A percentile compares a stretch with the other conserved stretches of the same genome.
Evolutionary conservation across 2,329 filamentous ascomycete genomes (phyloP).

Genomic region (Xylariaceae sp.): DNA sequence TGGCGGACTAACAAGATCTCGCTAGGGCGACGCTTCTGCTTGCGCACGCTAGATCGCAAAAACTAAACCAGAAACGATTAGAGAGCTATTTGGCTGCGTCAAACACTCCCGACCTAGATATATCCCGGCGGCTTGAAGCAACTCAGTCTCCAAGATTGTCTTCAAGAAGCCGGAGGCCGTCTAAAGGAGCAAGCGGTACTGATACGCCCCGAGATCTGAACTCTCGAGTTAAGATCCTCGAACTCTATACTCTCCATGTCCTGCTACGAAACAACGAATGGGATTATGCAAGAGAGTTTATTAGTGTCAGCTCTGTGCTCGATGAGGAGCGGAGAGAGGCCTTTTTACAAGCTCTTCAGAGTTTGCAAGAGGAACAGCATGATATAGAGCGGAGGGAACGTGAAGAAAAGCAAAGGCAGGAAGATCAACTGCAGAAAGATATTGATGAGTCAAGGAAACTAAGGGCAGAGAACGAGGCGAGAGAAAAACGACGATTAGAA

Average conservation of each 20-base stretch:
- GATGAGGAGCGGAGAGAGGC: constrained; percentile 91
- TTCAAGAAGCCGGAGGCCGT: constrained; percentile 38
- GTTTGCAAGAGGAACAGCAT: constrained; percentile 80
- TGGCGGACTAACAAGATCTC: constrained; percentile 5
- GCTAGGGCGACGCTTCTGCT: constrained; percentile 82
- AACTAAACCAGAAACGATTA: constrained; percentile 80
- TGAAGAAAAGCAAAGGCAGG: constrained; percentile 59
- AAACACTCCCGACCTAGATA: constrained; percentile 71
- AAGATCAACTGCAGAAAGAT: constrained; percentile 59
- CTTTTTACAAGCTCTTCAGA: constrained; percentile 83
- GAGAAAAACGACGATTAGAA: constrained; percentile 54
- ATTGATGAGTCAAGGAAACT: constrained; percentile 60
- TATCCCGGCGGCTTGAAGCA: constrained; percentile 64
- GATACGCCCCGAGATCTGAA: constrained; percentile 84
- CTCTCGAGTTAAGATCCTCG: constrained; percentile 85
- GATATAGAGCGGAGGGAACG: constrained; percentile 68
- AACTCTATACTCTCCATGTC: constrained; percentile 93
- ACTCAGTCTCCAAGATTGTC: constrained; percentile 38
- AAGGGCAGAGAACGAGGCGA: constrained; percentile 62
- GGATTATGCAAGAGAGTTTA: constrained; percentile 93
- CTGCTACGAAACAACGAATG: constrained; percentile 93
- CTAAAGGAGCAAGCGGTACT: constrained; percentile 62
- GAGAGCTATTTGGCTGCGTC: constrained; percentile 86
- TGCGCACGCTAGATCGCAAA: constrained; percentile 84
- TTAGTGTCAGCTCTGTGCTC: constrained; percentile 80